phyloP scores from a whole-genome alignment of 306 rosid genomes.

The Betula pendula region DNA sequence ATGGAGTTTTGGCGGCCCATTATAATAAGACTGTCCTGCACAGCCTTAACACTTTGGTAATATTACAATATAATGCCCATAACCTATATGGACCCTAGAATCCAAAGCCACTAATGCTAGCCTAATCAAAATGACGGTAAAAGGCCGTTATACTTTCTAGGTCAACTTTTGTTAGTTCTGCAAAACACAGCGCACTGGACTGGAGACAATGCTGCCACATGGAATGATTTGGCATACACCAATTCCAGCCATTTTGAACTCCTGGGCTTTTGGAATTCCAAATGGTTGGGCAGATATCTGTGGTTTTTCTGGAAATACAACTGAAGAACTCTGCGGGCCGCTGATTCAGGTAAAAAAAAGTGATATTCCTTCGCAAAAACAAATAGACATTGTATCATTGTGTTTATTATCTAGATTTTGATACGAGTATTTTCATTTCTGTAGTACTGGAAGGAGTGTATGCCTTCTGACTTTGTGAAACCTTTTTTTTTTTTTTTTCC shows the following conservation, averaged over 20 bases:
- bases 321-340: conserved; percentile 85
- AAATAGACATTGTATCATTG: neutral
- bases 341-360: conserved; percentile 74
- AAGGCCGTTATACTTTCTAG: conserved; percentile 82
- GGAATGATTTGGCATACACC: conserved; percentile 83
- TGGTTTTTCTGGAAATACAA: conserved; percentile 67
- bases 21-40: conserved; percentile 51
- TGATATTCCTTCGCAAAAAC: neutral
- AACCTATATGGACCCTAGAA: conserved; percentile 74
- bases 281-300: conserved; percentile 96
- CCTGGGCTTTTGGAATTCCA: conserved; percentile 82
- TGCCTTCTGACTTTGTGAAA: neutral
- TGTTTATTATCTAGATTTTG: neutral
- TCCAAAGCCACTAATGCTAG: conserved; percentile 63
- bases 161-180: conserved; percentile 88
- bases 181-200: conserved; percentile 91
- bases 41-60: conserved; percentile 60
- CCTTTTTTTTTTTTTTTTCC: no score
- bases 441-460: neutral
- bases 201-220: conserved; percentile 82
- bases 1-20: conserved; percentile 40
- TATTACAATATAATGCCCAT: conserved; percentile 73
- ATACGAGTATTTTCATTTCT: neutral
- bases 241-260: conserved; percentile 66
- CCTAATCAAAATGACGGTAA: conserved; percentile 54